Evolutionary conservation across 2,329 filamentous ascomycete species (phyloP).

Genomic region (Exophiala phaeomuriformis): DNA sequence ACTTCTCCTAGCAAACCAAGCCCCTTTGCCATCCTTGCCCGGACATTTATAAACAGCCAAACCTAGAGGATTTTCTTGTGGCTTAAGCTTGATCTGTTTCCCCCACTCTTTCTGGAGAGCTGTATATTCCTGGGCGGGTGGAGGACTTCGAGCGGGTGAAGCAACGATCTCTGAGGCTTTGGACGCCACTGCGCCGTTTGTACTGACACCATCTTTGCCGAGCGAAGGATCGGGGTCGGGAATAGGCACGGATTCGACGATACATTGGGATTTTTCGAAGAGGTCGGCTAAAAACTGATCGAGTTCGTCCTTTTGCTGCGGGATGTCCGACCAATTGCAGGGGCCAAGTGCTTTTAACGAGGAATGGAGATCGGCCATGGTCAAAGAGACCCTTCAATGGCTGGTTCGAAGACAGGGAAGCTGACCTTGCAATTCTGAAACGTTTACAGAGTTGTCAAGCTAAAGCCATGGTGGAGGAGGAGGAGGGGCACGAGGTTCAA

Average conservation of each 20-base stretch:
- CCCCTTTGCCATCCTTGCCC: slow-evolving; percentile 71
- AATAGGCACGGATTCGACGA: slow-evolving; percentile 68
- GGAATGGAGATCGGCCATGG: slow-evolving; percentile 53
- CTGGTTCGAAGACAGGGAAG: not conserved
- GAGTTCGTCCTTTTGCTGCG: slow-evolving; percentile 43
- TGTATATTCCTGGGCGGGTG: slow-evolving; percentile 47
- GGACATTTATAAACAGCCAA: slow-evolving; percentile 74
- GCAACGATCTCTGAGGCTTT: slow-evolving; percentile 48
- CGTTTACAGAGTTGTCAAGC: not conserved
- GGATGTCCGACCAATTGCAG: slow-evolving; percentile 47
- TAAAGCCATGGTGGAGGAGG: slow-evolving; percentile 4
- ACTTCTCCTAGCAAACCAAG: slow-evolving; percentile 84
- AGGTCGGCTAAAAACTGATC: slow-evolving; percentile 50
- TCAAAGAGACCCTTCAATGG: not conserved
- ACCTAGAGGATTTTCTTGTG: slow-evolving; percentile 65
- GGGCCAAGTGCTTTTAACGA: slow-evolving; percentile 53
- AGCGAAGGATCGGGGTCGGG: slow-evolving; percentile 40
- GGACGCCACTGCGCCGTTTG: slow-evolving; percentile 42
- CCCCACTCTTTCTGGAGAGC: slow-evolving; percentile 73
- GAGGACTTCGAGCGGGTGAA: slow-evolving; percentile 45
- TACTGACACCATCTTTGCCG: slow-evolving; percentile 52
- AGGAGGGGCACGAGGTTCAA: not conserved
- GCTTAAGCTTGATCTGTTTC: slow-evolving; percentile 68
- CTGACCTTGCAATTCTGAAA: not conserved
- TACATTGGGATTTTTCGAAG: slow-evolving; percentile 60